These are phyloP conservation scores for Nigrospora sphaerica DNA, from an alignment of 2,329 filamentous ascomycete species.

Conservation along the genomic window DNA sequence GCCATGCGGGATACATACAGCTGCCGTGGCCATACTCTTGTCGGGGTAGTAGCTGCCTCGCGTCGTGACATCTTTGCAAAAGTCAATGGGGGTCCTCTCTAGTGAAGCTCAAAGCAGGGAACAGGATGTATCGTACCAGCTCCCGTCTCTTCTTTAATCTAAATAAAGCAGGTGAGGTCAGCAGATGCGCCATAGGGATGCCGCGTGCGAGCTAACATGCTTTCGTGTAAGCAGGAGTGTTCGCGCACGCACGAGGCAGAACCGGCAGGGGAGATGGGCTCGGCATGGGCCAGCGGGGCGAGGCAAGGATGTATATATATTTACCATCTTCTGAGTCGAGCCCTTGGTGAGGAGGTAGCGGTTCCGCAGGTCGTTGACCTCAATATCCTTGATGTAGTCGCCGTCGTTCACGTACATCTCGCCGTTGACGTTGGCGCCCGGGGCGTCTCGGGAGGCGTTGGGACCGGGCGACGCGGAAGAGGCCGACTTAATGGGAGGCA, in stretches of 20 bases:
- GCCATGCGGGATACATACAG: slow-evolving; percentile 51
- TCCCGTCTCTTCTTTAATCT: slow-evolving; percentile 99
- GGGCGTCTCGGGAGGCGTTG: slow-evolving; percentile 21
- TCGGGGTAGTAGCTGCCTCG: slow-evolving; percentile 95
- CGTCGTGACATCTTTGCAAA: slow-evolving; percentile 89
- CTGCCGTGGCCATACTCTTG: slow-evolving; percentile 91
- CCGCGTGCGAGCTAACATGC: slow-evolving; percentile 56
- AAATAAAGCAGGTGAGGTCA: slow-evolving; percentile 84
- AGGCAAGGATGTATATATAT: slow-evolving; percentile 57
- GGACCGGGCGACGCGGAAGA: slow-evolving; percentile 35
- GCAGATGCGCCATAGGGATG: slow-evolving; percentile 78
- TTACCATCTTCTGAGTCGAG: slow-evolving; percentile 99
- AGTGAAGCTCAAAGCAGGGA: slow-evolving; percentile 33
- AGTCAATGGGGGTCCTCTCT: slow-evolving; percentile 51
- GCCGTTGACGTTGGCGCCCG: slow-evolving; percentile 60
- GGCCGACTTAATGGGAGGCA: slow-evolving; percentile 67
- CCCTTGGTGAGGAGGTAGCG: slow-evolving; percentile 96
- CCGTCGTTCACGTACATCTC: slow-evolving; percentile 94
- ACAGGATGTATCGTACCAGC: slow-evolving; percentile 79
- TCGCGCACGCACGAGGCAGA: slow-evolving; percentile 41
- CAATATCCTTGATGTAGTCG: slow-evolving; percentile 97
- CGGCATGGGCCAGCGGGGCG: slow-evolving; percentile 20
- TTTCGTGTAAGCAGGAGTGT: slow-evolving; percentile 63
- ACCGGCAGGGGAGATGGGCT: slow-evolving; percentile 23
- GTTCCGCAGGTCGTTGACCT: slow-evolving; percentile 96